Conservation (phyloP, 1,284 basidiomycete genomes). For the Trametes sp. region DNA sequence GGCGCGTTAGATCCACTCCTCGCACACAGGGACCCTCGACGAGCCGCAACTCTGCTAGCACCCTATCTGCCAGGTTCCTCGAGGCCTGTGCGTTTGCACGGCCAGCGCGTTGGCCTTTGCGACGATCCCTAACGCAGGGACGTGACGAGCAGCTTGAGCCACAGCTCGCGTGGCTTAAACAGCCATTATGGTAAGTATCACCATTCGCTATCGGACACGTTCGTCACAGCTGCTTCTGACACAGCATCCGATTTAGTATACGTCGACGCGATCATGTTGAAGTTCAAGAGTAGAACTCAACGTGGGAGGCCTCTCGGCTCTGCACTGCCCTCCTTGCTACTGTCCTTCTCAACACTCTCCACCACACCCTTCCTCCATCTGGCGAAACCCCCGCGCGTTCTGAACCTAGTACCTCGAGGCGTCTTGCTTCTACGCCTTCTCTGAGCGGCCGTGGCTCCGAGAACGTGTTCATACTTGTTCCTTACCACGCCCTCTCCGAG, state of each 20-base stretch:
- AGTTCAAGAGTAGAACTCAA: background rate
- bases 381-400: constrained; percentile 1
- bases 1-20: background rate
- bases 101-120: background rate
- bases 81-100: constrained; percentile 1
- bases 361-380: background rate
- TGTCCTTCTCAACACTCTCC: background rate
- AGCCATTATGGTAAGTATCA: background rate
- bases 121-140: constrained; percentile 2
- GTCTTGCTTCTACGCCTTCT: background rate
- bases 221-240: background rate
- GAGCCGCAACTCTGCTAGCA: background rate
- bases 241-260: background rate
- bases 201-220: background rate
- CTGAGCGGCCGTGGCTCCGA: constrained; percentile 1
- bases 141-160: background rate
- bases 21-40: background rate
- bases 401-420: constrained; percentile 12
- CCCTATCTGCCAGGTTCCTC: constrained; percentile 1
- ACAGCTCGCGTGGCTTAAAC: background rate
- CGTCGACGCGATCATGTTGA: background rate
- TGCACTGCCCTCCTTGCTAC: background rate
- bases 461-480: constrained; percentile 1
- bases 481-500: constrained; percentile 6
- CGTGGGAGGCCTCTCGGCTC: background rate